A percentile compares a stretch with the other conserved stretches of the same genome.
phyloP scores from a whole-genome alignment of 805 yeast genomes.

The Myxozyma vanderwaltii region DNA sequence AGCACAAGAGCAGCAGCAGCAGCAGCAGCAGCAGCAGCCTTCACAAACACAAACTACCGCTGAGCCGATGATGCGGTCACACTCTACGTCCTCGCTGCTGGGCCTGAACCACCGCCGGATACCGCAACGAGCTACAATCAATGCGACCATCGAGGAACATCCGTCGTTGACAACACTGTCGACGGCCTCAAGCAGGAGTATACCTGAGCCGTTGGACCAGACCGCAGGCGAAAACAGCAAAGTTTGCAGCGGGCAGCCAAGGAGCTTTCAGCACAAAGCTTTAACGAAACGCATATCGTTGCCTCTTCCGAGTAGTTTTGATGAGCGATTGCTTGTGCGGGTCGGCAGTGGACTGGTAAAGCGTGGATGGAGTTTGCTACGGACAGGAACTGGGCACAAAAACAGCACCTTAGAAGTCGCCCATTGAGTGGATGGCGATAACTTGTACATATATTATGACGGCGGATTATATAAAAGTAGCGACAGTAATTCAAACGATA shows the following conservation, averaged over 20 bases:
- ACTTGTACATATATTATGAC: too few relatives aligned
- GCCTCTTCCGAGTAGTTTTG: neutral
- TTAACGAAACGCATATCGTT: neutral
- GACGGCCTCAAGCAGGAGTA: neutral
- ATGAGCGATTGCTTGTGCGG: neutral
- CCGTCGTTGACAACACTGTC: neutral
- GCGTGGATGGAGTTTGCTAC: slow-evolving; percentile 13
- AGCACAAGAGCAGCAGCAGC: neutral
- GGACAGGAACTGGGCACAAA: neutral
- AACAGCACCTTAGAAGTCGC: neutral
- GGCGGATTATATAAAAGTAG: too few relatives aligned
- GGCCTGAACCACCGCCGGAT: slow-evolving; percentile 1
- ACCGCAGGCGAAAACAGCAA: neutral
- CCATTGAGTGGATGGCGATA: neutral
- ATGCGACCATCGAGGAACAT: neutral
- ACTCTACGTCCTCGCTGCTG: neutral
- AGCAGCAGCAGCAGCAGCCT: neutral
- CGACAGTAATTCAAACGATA: too few relatives aligned
- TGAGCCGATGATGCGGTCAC: neutral
- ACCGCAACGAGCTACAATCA: neutral
- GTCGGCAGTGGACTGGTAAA: slow-evolving; percentile 8
- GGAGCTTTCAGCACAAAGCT: neutral
- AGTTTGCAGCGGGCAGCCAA: neutral
- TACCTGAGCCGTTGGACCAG: too few relatives aligned
- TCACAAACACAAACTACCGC: neutral